phyloP scores from a whole-genome alignment of 108 stramenopile species.

The Skeletonema grethae region DNA sequence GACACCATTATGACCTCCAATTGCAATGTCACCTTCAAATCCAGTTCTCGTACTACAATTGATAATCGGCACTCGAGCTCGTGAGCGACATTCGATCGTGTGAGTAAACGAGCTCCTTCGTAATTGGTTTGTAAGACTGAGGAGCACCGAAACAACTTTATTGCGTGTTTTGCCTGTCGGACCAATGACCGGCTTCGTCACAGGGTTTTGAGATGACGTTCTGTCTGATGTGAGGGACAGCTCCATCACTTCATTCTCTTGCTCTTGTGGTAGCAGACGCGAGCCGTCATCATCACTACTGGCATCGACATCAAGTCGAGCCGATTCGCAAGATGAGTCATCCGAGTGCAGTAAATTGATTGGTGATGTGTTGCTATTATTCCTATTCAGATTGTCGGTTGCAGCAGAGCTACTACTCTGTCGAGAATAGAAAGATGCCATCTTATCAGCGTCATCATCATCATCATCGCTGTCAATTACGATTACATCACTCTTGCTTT shows the following conservation, averaged over 20 bases:
- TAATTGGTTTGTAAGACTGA: slow-evolving; percentile 41
- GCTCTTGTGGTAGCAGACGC: not conserved
- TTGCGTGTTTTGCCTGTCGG: slow-evolving; percentile 56
- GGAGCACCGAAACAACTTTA: slow-evolving; percentile 54
- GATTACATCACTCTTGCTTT: not conserved
- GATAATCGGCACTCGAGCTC: slow-evolving; percentile 78
- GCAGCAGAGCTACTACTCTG: slow-evolving; percentile 2
- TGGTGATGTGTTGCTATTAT: not conserved
- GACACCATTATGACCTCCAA: slow-evolving; percentile 80
- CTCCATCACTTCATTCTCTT: slow-evolving; percentile 28
- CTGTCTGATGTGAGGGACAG: slow-evolving; percentile 28
- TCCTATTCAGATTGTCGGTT: slow-evolving; percentile 1
- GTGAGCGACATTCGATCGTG: slow-evolving; percentile 54
- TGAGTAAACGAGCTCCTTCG: slow-evolving; percentile 41
- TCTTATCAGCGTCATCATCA: slow-evolving; percentile 46
- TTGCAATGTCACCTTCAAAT: slow-evolving; percentile 80
- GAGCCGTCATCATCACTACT: slow-evolving; percentile 20
- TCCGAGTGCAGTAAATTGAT: slow-evolving; percentile 17
- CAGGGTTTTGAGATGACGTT: slow-evolving; percentile 2
- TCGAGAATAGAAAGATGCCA: slow-evolving; percentile 35
- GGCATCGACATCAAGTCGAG: not conserved
- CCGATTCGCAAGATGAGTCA: not conserved
- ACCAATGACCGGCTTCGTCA: slow-evolving; percentile 29
- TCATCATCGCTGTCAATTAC: slow-evolving; percentile 23
- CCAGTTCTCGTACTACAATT: slow-evolving; percentile 67